Evolutionary conservation across 345 rosid genomes (phyloP).

Genomic region (Gossypium longicalyx): DNA sequence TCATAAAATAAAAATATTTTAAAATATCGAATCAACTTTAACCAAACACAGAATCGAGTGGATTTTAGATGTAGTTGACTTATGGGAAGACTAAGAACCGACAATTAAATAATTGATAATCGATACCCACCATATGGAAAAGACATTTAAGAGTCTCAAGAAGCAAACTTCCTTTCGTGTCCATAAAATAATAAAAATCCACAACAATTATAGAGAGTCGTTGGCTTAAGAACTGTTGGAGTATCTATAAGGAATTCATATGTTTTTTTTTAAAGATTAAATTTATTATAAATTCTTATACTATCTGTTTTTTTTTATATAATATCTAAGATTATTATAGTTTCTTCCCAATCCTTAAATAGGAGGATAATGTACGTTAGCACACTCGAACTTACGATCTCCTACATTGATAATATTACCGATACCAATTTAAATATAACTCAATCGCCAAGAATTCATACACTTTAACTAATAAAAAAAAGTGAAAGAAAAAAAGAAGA

Average conservation of each 20-base stretch:
- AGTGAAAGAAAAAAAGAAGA: neutral
- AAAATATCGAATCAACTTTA: no score
- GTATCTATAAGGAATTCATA: neutral
- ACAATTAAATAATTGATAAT: neutral
- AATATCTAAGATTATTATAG: fast-evolving
- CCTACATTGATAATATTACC: fast-evolving
- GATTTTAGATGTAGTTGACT: neutral
- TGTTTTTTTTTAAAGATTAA: neutral
- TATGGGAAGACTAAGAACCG: neutral
- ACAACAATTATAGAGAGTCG: neutral
- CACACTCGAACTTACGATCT: fast-evolving
- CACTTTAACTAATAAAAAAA: neutral
- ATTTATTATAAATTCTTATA: no score
- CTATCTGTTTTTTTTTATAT: no score
- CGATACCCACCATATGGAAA: neutral
- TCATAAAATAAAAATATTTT: no score
- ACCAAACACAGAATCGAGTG: no score
- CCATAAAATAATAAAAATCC: neutral
- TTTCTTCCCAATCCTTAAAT: no score
- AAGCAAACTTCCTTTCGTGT: neutral
- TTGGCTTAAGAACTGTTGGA: no score
- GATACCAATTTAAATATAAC: no score
- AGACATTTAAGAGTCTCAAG: neutral
- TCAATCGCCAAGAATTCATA: fast-evolving
- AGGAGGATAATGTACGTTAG: fast-evolving